Conservation (phyloP, 345 rosid species). For the Odontarrhena argentea region DNA sequence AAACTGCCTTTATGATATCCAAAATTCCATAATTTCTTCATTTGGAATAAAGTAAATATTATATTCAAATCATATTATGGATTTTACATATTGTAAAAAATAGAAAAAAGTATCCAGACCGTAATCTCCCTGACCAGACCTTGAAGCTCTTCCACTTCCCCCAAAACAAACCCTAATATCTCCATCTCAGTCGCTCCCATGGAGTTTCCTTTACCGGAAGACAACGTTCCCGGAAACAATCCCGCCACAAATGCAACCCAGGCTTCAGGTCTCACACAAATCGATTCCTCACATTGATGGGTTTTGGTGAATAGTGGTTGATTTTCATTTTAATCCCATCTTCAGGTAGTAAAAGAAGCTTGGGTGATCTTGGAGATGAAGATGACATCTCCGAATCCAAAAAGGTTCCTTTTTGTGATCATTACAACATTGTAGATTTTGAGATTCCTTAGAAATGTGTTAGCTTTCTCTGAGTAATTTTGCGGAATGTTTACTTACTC, state of each 20-base stretch:
- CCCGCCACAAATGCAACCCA: conserved; percentile 49
- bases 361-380: conserved; percentile 83
- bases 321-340: conserved; percentile 4
- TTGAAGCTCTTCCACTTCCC: no score
- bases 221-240: conserved; percentile 85
- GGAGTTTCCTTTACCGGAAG: conserved; percentile 57
- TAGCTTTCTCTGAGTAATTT: neutral
- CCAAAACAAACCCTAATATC: no score
- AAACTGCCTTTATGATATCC: no score
- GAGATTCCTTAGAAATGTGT: no score
- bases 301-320: neutral
- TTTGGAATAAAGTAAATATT: no score
- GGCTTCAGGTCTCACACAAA: conserved; percentile 54
- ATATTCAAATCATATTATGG: no score
- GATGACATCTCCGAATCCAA: conserved; percentile 82
- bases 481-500: no score
- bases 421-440: no score
- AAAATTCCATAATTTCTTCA: no score
- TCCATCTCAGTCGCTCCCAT: neutral
- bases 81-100: no score
- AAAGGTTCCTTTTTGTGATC: conserved; percentile 47
- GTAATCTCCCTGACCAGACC: no score
- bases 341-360: conserved; percentile 72
- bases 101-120: no score
- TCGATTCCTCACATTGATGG: neutral